These are phyloP conservation scores for Salmacisia buchloeana DNA, from an alignment of 1,284 basidiomycete species.

Conservation along the genomic window DNA sequence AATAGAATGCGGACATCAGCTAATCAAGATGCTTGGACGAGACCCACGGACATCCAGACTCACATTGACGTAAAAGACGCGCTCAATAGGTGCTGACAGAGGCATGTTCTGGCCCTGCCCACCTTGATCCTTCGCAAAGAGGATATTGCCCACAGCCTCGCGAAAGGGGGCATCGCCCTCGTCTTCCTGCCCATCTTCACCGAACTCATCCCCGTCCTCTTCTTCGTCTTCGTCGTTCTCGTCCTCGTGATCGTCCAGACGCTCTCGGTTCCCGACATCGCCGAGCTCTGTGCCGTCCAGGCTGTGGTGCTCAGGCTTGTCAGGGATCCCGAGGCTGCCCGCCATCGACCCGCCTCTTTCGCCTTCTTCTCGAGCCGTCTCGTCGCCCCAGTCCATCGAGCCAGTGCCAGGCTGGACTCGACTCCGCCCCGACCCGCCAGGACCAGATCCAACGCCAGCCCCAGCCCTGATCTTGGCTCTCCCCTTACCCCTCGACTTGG, in stretches of 20 bases:
- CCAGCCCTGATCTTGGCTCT: background rate
- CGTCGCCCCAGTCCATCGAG: too few species aligned
- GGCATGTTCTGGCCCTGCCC: constrained; percentile 55
- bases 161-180: constrained; percentile 6
- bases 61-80: constrained; percentile 83
- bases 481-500: background rate
- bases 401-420: too few species aligned
- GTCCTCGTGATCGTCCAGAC: background rate
- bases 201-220: constrained; percentile 1
- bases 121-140: constrained; percentile 60
- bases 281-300: too few species aligned
- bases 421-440: too few species aligned
- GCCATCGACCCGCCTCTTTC: too few species aligned
- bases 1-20: background rate
- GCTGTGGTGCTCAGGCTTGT: too few species aligned
- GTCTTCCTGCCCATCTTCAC: background rate
- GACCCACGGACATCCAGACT: constrained; percentile 7
- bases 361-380: too few species aligned
- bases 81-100: constrained; percentile 24
- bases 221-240: constrained; percentile 8
- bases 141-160: constrained; percentile 58
- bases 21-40: background rate
- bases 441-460: too few species aligned
- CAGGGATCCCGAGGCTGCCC: too few species aligned
- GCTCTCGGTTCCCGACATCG: background rate